Conservation (phyloP, 306 rosid genomes). For the Casuarina glauca region DNA sequence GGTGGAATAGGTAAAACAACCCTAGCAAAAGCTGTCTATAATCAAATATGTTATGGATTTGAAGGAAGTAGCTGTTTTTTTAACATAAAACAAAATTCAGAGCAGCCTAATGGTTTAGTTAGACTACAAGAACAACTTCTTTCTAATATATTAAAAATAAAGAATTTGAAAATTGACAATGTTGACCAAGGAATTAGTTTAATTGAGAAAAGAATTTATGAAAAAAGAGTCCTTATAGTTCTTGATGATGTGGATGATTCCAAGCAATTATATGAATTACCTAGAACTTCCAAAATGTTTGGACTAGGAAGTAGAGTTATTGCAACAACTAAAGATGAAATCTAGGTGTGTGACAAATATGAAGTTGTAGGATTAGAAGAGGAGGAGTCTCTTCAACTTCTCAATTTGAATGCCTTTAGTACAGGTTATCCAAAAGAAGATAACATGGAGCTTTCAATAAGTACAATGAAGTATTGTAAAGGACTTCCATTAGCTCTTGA, state of each 20-base stretch:
- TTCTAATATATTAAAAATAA: background rate
- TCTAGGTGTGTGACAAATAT: background rate
- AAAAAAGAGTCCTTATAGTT: conserved; percentile 12
- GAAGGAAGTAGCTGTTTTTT: conserved; percentile 10
- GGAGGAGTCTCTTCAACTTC: conserved; percentile 27
- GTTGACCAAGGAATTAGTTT: conserved; percentile 3
- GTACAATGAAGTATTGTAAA: conserved; percentile 20
- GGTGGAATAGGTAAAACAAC: too few relatives aligned
- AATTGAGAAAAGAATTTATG: background rate
- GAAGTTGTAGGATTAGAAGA: background rate
- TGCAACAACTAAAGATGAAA: conserved; percentile 25
- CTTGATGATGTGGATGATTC: conserved; percentile 13
- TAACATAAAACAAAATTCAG: background rate
- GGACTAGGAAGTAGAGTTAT: conserved; percentile 30
- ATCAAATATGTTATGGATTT: background rate
- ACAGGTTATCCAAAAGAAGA: background rate
- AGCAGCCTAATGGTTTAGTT: background rate
- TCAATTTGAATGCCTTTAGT: conserved; percentile 36
- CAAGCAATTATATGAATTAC: background rate
- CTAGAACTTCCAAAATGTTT: conserved; percentile 3
- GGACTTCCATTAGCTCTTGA: conserved; percentile 47
- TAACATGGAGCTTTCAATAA: conserved; percentile 8
- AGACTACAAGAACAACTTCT: conserved; percentile 26
- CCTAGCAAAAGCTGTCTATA: too few relatives aligned
- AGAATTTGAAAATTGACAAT: background rate